phyloP scores from a whole-genome alignment of 495 filamentous ascomycete species.

The Lepidopterella palustris region DNA sequence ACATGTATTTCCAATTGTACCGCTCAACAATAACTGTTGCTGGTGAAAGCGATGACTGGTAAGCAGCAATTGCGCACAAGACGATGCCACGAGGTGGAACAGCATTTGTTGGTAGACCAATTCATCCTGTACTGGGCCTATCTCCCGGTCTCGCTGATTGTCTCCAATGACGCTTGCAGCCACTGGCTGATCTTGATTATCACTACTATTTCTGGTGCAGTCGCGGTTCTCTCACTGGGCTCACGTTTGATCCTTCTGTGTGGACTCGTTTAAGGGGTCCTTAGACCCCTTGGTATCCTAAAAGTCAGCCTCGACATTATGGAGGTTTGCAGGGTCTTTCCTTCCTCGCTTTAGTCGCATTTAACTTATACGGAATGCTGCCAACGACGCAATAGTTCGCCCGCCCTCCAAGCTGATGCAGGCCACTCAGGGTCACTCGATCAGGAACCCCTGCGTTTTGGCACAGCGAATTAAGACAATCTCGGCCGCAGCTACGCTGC shows the following conservation, averaged over 20 bases:
- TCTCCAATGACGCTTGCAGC: neutral
- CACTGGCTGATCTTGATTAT: too few species aligned
- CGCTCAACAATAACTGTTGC: too few species aligned
- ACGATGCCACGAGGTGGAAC: neutral
- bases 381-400: neutral
- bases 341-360: neutral
- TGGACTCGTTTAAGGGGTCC: neutral
- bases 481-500: neutral
- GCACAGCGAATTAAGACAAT: neutral
- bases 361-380: neutral
- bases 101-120: neutral
- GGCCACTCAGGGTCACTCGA: neutral
- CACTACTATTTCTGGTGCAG: too few species aligned
- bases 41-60: neutral
- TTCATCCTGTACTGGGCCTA: neutral
- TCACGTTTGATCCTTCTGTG: neutral
- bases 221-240: neutral
- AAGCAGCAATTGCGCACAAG: neutral
- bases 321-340: constrained; percentile 4
- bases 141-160: neutral
- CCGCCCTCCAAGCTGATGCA: neutral
- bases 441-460: neutral
- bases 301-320: constrained; percentile 1
- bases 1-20: too few species aligned
- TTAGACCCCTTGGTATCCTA: neutral